Conservation (phyloP, 345 rosid species). For the Citrus reticulata region DNA sequence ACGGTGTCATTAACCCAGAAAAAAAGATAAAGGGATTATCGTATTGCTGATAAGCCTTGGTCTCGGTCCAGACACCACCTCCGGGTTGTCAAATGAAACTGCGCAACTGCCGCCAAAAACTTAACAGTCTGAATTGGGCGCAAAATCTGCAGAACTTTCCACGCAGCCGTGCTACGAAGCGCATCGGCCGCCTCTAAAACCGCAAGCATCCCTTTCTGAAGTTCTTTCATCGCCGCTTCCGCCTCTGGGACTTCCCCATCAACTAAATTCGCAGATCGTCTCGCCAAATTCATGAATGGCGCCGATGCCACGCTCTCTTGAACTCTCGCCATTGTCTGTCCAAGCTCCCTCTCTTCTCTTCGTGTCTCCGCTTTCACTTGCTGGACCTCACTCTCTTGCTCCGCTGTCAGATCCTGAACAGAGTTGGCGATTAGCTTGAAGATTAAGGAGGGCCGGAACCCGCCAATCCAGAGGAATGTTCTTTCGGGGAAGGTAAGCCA, state of each 20-base stretch:
- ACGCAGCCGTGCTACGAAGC: slow-evolving; percentile 18
- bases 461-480: slow-evolving; percentile 35
- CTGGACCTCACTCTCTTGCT: slow-evolving; percentile 25
- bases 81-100: slow-evolving; percentile 28
- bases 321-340: slow-evolving; percentile 31
- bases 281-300: slow-evolving; percentile 11
- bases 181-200: slow-evolving; percentile 27
- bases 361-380: slow-evolving; percentile 18
- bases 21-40: too few relatives aligned
- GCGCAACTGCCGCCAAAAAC: slow-evolving; percentile 24
- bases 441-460: slow-evolving; percentile 32
- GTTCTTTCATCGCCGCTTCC: slow-evolving; percentile 21
- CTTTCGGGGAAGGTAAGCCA: slow-evolving; percentile 40
- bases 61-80: slow-evolving; percentile 17
- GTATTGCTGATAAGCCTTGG: background rate
- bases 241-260: slow-evolving; percentile 13
- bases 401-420: slow-evolving; percentile 15
- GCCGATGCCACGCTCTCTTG: slow-evolving; percentile 41
- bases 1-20: too few relatives aligned
- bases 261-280: slow-evolving; percentile 12
- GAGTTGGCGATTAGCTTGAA: slow-evolving; percentile 22
- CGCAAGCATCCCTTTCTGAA: slow-evolving; percentile 19
- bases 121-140: slow-evolving; percentile 26
- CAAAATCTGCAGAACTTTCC: slow-evolving; percentile 25
- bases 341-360: slow-evolving; percentile 30